These are phyloP conservation scores for Apophysomyces elegans DNA, from an alignment of 371 early-diverging fungal genomes.

Conservation along the genomic window DNA sequence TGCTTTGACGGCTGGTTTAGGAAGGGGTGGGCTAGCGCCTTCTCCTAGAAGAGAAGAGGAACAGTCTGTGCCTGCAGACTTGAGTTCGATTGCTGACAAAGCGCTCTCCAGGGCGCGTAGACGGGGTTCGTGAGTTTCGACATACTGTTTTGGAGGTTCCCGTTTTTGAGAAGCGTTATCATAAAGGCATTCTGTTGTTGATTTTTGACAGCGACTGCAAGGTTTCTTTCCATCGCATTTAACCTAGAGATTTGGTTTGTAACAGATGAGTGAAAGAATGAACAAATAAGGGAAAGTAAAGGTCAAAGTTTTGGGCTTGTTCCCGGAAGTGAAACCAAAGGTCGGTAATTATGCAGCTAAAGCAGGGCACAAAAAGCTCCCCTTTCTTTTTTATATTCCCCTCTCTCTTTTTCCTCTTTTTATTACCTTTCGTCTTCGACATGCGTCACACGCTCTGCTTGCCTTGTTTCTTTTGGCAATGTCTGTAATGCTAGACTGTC, in stretches of 20 bases:
- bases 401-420: too few relatives aligned
- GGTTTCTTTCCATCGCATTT: slow-evolving; percentile 57
- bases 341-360: slow-evolving; percentile 19
- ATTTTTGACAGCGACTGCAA: slow-evolving; percentile 46
- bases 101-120: slow-evolving; percentile 41
- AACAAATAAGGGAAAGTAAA: not conserved
- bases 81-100: slow-evolving; percentile 25
- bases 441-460: slow-evolving; percentile 52
- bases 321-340: slow-evolving; percentile 39
- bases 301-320: too few relatives aligned
- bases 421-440: slow-evolving; percentile 52
- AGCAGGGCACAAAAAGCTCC: slow-evolving; percentile 1
- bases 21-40: not conserved
- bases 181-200: slow-evolving; percentile 45
- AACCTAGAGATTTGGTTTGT: slow-evolving; percentile 35
- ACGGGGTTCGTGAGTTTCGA: slow-evolving; percentile 48
- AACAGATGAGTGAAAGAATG: not conserved
- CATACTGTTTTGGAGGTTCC: slow-evolving; percentile 51
- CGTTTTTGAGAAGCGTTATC: slow-evolving; percentile 43
- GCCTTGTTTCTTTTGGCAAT: slow-evolving; percentile 47
- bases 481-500: slow-evolving; percentile 27
- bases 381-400: not conserved
- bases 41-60: not conserved
- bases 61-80: slow-evolving; percentile 7
- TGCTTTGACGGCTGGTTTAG: not conserved